Evolutionary conservation across 192 early-diverging fungal species (phyloP).

Genomic region (Jimgerdemannia flammicorona): DNA sequence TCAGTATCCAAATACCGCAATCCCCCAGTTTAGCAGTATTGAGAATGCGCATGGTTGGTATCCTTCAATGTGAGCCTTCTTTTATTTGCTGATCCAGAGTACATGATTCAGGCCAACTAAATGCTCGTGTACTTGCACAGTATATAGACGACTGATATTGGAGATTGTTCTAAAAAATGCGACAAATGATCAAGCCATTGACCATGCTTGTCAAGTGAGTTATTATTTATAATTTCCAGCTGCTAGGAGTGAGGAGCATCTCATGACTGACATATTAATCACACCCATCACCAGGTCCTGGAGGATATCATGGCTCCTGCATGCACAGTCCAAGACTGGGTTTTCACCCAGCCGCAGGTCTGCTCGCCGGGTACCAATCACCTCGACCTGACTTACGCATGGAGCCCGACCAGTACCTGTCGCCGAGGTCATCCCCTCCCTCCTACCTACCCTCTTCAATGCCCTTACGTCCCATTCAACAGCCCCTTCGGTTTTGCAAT

Average conservation of each 20-base stretch:
- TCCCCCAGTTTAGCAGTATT: conserved; percentile 5
- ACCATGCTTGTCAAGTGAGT: conserved; percentile 6
- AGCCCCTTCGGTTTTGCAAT: conserved; percentile 6
- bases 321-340: conserved; percentile 5
- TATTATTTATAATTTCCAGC: not conserved
- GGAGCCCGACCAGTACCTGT: conserved; percentile 1
- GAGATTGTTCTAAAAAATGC: conserved; percentile 7
- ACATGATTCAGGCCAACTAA: too few relatives aligned
- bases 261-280: not conserved
- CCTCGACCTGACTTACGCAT: conserved; percentile 5
- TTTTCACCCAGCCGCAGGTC: not conserved
- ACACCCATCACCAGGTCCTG: not conserved
- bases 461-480: conserved; percentile 5
- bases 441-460: not conserved
- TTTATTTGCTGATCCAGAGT: not conserved
- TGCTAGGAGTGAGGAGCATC: too few relatives aligned
- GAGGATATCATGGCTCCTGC: conserved; percentile 9
- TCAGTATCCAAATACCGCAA: conserved; percentile 8
- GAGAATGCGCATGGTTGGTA: conserved; percentile 11
- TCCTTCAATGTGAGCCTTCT: not conserved
- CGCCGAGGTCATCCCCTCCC: conserved; percentile 10
- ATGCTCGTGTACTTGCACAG: too few relatives aligned
- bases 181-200: conserved; percentile 6
- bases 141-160: not conserved
- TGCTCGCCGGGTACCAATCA: conserved; percentile 1